Evolutionary conservation across 129 eudicot species (phyloP).

Genomic region (Flaveria bidentis): DNA sequence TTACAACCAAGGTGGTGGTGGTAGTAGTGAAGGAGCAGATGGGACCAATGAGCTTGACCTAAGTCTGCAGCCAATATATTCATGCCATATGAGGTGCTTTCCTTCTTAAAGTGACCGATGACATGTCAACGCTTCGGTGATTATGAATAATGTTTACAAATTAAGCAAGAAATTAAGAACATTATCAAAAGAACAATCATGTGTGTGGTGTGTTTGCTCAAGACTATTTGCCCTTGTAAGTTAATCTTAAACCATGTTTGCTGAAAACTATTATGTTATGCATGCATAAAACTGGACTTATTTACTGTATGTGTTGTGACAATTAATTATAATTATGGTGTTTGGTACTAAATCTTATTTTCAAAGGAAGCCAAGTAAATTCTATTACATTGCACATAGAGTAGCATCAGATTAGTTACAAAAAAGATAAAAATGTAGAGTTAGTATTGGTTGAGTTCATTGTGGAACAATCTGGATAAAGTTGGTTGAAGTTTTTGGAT

Average conservation of each 20-base stretch:
- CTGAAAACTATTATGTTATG: slow-evolving; percentile 24
- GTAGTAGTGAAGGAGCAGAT: slow-evolving; percentile 40
- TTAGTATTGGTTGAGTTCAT: too few relatives aligned
- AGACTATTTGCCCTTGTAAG: slow-evolving; percentile 18
- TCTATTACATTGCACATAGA: too few relatives aligned
- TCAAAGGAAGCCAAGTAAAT: too few relatives aligned
- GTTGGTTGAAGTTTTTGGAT: too few relatives aligned
- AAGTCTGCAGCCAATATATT: slow-evolving; percentile 71
- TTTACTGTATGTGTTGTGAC: slow-evolving; percentile 24
- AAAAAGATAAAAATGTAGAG: too few relatives aligned
- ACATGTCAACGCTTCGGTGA: slow-evolving; percentile 17
- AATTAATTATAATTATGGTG: neutral
- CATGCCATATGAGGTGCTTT: slow-evolving; percentile 75
- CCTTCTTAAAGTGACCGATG: slow-evolving; percentile 35
- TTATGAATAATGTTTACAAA: slow-evolving; percentile 30
- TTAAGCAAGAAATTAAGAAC: slow-evolving; percentile 12
- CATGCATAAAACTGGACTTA: slow-evolving; percentile 27
- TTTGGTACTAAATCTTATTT: neutral
- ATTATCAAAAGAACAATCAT: slow-evolving; percentile 12
- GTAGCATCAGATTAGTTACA: too few relatives aligned
- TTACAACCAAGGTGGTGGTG: slow-evolving; percentile 51
- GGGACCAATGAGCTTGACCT: slow-evolving; percentile 81
- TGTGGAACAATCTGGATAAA: too few relatives aligned
- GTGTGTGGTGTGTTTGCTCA: slow-evolving; percentile 27
- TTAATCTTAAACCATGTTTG: slow-evolving; percentile 26